Base-by-base conservation (phyloP, 495 filamentous ascomycete species). In the Jackrogersella multiformis region DNA sequence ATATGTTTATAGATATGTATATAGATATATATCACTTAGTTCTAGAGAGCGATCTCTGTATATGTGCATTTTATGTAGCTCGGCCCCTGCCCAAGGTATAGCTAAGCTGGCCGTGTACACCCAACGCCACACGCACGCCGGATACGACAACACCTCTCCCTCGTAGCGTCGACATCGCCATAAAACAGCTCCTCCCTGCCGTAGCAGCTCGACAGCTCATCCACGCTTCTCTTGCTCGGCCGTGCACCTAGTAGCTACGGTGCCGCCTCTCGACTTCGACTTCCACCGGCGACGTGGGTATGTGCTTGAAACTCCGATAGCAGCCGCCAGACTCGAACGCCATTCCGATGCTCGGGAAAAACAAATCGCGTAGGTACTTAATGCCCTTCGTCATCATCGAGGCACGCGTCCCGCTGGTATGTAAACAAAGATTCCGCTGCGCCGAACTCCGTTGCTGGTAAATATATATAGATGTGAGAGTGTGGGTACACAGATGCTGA, bases 391-490 rank as follows among this genome's bases (percentile, higher is more conserved):
- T 61, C 48, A 51, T 57, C 61, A 21, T 35, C 12, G 42, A 58
- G 38, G 42, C 20, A 56, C 59, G 42, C 26, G n/a, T 34, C 32
- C 34, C 41, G 42, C 55, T 32, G 55, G 21, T 5, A 53, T 56
- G n/a, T 16, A 52, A 30, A 42, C 54, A 56, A 61, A 65, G 53
- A 61, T 41, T 48, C 52, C 35, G 13, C 36, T 42, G 35, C 64
- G 60, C 30, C 42, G 21, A 74, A 74, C 72, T 70, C 72, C 72
- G 41, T 63, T 65, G 69, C 69, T 72, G 36, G 56, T n/a, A 5
- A 12, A 8, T 56, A 61, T 72, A 68, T 49, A 56, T 42, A 49
- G 48, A 61, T 30, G 5, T 48, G 16, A 5, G 44, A 56, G 42
- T 18, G 24, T 49, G 30, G 54, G 30, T 30, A 56, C 36, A 32